Base-by-base conservation (phyloP, 2,329 filamentous ascomycete species). In the Pyricularia sp. region DNA sequence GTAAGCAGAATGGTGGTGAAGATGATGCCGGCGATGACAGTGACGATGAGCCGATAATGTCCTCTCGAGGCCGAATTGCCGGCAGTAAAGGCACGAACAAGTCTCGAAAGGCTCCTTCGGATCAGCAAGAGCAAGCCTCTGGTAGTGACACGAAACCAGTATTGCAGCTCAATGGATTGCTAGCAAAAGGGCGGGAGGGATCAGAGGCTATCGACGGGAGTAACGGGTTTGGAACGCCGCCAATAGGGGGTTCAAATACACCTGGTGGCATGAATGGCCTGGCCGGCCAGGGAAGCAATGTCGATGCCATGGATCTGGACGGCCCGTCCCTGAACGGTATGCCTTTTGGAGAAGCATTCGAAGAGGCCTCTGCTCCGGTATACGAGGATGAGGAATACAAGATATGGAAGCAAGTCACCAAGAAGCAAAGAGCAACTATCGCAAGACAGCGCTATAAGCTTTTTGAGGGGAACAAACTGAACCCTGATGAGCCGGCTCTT, bases 321-420 rank as follows among this genome's bases (percentile, higher is more conserved):
- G 89, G 84, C 0, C 84, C 88, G 6, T 88, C 87, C 2, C 78
- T 91, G 53, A 88, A 85, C 68, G 87, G 85, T 26, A 81, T 89
- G 73, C 80, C 82, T 0, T 73, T 89, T 24, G 82, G 82, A 53
- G 84, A 88, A 63, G 83, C 85, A 1, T 82, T 90, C 65, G 84
- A 84, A 19, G 82, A 88, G 66, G 84, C 84, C 33, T 82, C 81
- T 16, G 89, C 96, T 70, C 90, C 96, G 69, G 83, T 84, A 13
- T 91, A 91, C 69, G 86, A 96, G 70, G 93, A 97, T 70, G 93
- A 97, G 66, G 93, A 97, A 73, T 96, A 94, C 78, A 96, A 96
- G 74, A 90, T 94, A 44, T 99, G 96, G 94, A 99, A 97, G 78
- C 93, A 97, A 75, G 91, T 96, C 55, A 99, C 94, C 1, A 97